Evolutionary conservation across 495 filamentous ascomycete genomes (phyloP).

Genomic region (Penicillium arizonense): DNA sequence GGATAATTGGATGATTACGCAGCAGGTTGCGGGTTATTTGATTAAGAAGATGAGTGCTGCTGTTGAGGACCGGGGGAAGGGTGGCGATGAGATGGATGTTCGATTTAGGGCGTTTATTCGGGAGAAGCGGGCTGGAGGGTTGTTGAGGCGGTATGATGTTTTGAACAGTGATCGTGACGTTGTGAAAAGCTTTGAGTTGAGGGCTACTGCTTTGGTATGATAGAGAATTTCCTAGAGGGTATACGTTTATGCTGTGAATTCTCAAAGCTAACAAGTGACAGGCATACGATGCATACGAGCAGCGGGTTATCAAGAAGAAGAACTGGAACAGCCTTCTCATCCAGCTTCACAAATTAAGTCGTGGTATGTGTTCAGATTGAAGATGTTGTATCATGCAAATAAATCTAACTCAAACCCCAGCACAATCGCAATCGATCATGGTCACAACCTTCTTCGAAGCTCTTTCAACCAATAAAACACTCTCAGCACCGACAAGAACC

Average conservation of each 20-base stretch:
- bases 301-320: slow-evolving; percentile 40
- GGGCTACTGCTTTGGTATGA: slow-evolving; percentile 37
- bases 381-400: too few relatives aligned
- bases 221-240: too few relatives aligned
- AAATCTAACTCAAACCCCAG: slow-evolving; percentile 1
- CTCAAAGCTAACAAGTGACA: slow-evolving; percentile 2
- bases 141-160: slow-evolving; percentile 6
- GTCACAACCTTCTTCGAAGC: slow-evolving; percentile 40
- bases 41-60: slow-evolving; percentile 47
- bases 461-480: slow-evolving; percentile 18
- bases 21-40: slow-evolving; percentile 46
- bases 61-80: slow-evolving; percentile 2
- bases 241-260: background rate
- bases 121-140: background rate
- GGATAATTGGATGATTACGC: slow-evolving; percentile 55
- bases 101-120: slow-evolving; percentile 23
- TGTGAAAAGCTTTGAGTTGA: slow-evolving; percentile 39
- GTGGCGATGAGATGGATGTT: slow-evolving; percentile 20
- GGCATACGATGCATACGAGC: slow-evolving; percentile 42
- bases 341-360: slow-evolving; percentile 44
- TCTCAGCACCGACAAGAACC: slow-evolving; percentile 19
- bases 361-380: slow-evolving; percentile 14
- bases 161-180: slow-evolving; percentile 34
- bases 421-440: slow-evolving; percentile 48
- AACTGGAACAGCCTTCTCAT: slow-evolving; percentile 48